Evolutionary conservation across 116 monocot species (phyloP).

Genomic region (Papilionanthe hybrid): DNA sequence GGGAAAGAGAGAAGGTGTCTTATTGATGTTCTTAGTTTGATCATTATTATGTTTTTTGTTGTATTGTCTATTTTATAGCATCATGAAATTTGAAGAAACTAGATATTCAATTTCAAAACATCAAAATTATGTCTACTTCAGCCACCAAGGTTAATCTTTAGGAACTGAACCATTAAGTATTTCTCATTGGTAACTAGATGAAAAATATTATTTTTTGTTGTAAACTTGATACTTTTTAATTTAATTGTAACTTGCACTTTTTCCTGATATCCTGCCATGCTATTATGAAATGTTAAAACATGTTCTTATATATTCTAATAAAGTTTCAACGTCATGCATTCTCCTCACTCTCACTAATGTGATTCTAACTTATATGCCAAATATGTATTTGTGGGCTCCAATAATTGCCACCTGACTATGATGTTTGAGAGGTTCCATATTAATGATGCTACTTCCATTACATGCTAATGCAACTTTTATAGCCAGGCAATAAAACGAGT

Average conservation of each 20-base stretch:
- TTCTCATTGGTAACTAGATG: background rate
- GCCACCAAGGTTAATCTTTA: background rate
- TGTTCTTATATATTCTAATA: background rate
- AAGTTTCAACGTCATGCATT: background rate
- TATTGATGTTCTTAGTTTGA: background rate
- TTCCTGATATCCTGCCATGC: background rate
- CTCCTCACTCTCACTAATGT: background rate
- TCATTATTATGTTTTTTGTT: background rate
- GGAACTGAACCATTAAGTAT: background rate
- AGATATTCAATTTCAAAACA: background rate
- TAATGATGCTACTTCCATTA: no score
- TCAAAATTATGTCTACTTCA: background rate
- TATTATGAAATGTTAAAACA: background rate
- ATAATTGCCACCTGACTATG: no score
- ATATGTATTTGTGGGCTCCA: background rate
- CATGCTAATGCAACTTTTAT: no score
- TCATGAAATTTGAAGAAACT: background rate
- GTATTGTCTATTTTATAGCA: background rate
- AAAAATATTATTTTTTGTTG: background rate
- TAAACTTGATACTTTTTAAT: background rate
- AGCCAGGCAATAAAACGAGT: no score
- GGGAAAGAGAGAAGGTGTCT: slow-evolving; percentile 91
- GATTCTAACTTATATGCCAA: background rate
- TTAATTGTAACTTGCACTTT: background rate
- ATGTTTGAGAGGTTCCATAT: no score